phyloP scores from a whole-genome alignment of 805 yeast species.

The Teunomyces cretensis region DNA sequence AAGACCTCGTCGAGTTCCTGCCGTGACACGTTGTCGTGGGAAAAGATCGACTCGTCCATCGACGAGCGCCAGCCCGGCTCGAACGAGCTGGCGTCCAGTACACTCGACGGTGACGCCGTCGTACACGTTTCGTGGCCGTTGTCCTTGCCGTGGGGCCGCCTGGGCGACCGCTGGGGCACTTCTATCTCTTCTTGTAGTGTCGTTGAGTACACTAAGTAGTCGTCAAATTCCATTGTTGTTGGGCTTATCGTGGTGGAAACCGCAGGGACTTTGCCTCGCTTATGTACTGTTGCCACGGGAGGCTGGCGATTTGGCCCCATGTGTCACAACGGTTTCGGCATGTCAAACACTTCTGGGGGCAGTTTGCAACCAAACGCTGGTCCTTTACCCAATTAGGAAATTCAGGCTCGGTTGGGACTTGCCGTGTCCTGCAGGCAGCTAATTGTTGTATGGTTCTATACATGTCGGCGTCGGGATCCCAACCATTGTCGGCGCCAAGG shows the following conservation, averaged over 20 bases:
- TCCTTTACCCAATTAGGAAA: slow-evolving; percentile 3
- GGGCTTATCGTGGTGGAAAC: background rate
- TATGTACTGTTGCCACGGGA: background rate
- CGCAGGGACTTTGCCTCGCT: background rate
- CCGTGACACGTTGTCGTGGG: slow-evolving; percentile 8
- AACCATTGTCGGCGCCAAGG: no score
- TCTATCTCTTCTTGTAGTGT: background rate
- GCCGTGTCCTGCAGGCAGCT: no score
- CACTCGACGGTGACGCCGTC: background rate
- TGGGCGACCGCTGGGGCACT: background rate
- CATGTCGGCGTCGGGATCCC: no score
- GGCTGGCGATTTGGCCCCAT: background rate
- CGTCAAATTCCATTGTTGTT: slow-evolving; percentile 3
- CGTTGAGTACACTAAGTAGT: slow-evolving; percentile 4
- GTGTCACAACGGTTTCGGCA: background rate
- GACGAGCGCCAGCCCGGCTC: slow-evolving; percentile 15
- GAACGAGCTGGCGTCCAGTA: slow-evolving; percentile 21
- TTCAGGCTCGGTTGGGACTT: background rate
- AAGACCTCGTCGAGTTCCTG: slow-evolving; percentile 1
- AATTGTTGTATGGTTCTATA: no score
- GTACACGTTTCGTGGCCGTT: background rate
- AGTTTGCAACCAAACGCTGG: background rate
- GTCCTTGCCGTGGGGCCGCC: background rate
- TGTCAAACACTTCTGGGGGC: background rate
- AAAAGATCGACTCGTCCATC: slow-evolving; percentile 15